Conservation (phyloP, 306 rosid species). For the Citrullus amarus region DNA sequence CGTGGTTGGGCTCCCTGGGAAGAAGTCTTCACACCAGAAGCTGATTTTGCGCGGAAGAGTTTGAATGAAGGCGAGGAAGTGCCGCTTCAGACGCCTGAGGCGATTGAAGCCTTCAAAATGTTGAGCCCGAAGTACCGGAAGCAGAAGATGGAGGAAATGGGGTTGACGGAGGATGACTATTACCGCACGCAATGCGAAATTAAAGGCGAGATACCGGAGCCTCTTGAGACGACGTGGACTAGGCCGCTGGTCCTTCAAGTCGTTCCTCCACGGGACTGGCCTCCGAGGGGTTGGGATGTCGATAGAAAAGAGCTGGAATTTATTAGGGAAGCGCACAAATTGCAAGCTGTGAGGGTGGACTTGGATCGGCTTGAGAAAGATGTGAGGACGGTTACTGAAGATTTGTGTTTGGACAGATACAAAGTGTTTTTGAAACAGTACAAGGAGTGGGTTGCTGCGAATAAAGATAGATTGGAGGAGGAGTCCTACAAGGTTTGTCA, state of each 20-base stretch:
- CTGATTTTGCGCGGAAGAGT: slow-evolving; percentile 68
- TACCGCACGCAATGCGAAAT: slow-evolving; percentile 53
- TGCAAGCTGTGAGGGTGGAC: slow-evolving; percentile 45
- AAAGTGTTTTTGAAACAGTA: slow-evolving; percentile 86
- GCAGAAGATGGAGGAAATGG: slow-evolving; percentile 70
- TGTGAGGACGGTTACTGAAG: slow-evolving; percentile 32
- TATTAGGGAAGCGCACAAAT: slow-evolving; percentile 66
- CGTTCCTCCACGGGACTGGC: slow-evolving; percentile 94
- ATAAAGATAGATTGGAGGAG: slow-evolving; percentile 70
- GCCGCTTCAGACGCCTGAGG: slow-evolving; percentile 64
- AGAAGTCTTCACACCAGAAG: slow-evolving; percentile 80
- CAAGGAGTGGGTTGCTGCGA: slow-evolving; percentile 68
- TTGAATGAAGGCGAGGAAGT: slow-evolving; percentile 93
- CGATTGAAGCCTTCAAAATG: slow-evolving; percentile 92
- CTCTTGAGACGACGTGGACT: slow-evolving; percentile 53
- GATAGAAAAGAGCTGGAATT: slow-evolving; percentile 67
- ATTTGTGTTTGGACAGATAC: slow-evolving; percentile 65
- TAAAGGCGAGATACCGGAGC: slow-evolving; percentile 65
- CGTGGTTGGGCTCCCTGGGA: slow-evolving; percentile 99
- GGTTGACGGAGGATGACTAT: slow-evolving; percentile 71
- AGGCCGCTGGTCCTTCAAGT: slow-evolving; percentile 47
- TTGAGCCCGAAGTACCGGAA: slow-evolving; percentile 55
- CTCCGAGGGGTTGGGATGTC: slow-evolving; percentile 88
- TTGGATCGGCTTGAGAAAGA: slow-evolving; percentile 40
- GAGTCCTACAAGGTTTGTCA: slow-evolving; percentile 66